A percentile compares a stretch with the other conserved stretches of the same genome.
phyloP scores from a whole-genome alignment of 441 rosid species.

The Manihot esculenta region DNA sequence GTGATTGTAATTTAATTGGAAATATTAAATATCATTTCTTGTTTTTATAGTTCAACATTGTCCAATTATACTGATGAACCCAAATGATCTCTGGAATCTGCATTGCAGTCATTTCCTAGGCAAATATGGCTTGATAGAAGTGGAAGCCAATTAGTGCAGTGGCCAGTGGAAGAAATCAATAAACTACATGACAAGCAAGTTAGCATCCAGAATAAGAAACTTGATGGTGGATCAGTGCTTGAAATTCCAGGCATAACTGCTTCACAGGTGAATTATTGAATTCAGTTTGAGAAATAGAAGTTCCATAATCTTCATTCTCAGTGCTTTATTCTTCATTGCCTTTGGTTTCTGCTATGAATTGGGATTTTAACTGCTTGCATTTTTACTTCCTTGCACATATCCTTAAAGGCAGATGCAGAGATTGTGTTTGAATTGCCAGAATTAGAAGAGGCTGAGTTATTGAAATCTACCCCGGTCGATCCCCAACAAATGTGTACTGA shows the following conservation, averaged over 20 bases:
- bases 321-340: not conserved
- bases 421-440: constrained; percentile 39
- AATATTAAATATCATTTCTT: not conserved
- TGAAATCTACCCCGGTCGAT: constrained; percentile 31
- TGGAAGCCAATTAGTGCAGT: constrained; percentile 56
- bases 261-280: constrained; percentile 33
- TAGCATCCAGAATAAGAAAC: constrained; percentile 18
- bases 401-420: constrained; percentile 45
- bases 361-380: not conserved
- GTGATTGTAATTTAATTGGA: constrained; percentile 27
- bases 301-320: not conserved
- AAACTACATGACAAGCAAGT: constrained; percentile 30
- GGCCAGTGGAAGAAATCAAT: constrained; percentile 61
- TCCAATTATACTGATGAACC: too few relatives aligned
- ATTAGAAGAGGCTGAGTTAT: constrained; percentile 38
- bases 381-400: not conserved
- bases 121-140: constrained; percentile 48
- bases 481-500: constrained; percentile 41
- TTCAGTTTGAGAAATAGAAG: not conserved
- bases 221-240: constrained; percentile 34
- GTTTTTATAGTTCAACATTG: not conserved
- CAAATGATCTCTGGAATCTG: not conserved
- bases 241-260: constrained; percentile 47
- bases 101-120: constrained; percentile 59
- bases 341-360: not conserved